Base-by-base conservation (phyloP, 371 early-diverging fungal genomes). In the Mucor sp. region DNA sequence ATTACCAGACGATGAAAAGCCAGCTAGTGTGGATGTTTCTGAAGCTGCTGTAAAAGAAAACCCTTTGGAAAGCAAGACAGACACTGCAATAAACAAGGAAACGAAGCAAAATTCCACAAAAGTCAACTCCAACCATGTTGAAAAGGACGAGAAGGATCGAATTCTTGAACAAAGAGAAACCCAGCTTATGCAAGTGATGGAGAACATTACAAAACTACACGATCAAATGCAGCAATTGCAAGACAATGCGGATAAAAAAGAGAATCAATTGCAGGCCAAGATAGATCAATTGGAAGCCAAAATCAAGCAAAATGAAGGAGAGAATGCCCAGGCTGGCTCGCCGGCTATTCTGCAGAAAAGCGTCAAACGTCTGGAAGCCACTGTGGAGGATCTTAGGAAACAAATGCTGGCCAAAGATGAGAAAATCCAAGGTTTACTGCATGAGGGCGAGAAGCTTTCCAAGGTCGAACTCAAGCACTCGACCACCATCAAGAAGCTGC, bases 401-500 rank as follows among this genome's bases (percentile, higher is more conserved):
- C 82, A 87, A 56, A 61, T 91, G 4, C 67, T 78, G 0, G 79
- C 79, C 0, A 89, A 90, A 65, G 89, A 89, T 37, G 90, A 91
- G 44, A 83, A 90, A 61, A 83, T 91, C 41, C 71, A 78, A 44
- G 88, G 86, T 7, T 64, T 89, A 1, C 66, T 91, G 74, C 71
- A 72, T 23, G 93, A 91, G 82, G 93, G 95, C 17, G 93, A 94
- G 69, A 81, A 88, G 55, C 83, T 94, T 56, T 93, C 94, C 14
- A 91, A 93, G 62, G 87, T 85, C 30, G 94, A 94, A 67, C 75
- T 94, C 28, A 92, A 91, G 60, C 82, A 89, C 27, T 77, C 87
- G 5, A 91, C 85, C 44, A 84, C 84, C 0, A 88, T 93, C 69
- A 94, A 95, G 67, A 87, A 88, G 57, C 74, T 94, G 32, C 81